Conservation (phyloP, 257 asterid genomes). For the Voacanga thouarsii region DNA sequence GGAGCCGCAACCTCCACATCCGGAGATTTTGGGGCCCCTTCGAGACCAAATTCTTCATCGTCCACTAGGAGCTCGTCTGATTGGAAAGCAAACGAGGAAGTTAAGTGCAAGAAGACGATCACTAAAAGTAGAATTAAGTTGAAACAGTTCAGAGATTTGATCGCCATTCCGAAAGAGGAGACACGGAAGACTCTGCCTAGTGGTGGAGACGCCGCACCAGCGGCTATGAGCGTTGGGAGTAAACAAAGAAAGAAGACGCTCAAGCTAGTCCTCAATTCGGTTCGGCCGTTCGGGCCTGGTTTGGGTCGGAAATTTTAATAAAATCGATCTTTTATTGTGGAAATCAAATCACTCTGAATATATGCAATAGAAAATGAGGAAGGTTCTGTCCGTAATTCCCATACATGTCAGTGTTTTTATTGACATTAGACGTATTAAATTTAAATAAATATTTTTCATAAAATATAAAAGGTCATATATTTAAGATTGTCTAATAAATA, state of each 20-base stretch:
- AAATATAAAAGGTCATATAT: too few relatives aligned
- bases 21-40: conserved; percentile 44
- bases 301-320: too few relatives aligned
- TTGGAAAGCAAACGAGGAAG: conserved; percentile 53
- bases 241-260: neutral
- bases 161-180: conserved; percentile 25
- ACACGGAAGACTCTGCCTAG: neutral
- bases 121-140: conserved; percentile 17
- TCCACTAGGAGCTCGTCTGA: conserved; percentile 87
- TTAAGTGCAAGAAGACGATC: conserved; percentile 21
- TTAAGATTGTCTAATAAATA: too few relatives aligned
- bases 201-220: conserved; percentile 6
- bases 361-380: too few relatives aligned
- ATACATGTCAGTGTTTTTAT: too few relatives aligned
- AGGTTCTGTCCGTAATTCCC: too few relatives aligned
- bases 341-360: too few relatives aligned
- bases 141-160: conserved; percentile 1
- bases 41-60: conserved; percentile 87
- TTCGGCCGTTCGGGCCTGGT: too few relatives aligned
- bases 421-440: too few relatives aligned
- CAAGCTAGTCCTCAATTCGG: neutral
- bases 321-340: too few relatives aligned
- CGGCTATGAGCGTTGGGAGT: neutral
- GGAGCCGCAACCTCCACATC: conserved; percentile 22
- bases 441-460: too few relatives aligned